Percentiles rank a stretch among this genome's conserved stretches.
phyloP scores from a whole-genome alignment of 2,329 filamentous ascomycete genomes.

The Nemania sp. region DNA sequence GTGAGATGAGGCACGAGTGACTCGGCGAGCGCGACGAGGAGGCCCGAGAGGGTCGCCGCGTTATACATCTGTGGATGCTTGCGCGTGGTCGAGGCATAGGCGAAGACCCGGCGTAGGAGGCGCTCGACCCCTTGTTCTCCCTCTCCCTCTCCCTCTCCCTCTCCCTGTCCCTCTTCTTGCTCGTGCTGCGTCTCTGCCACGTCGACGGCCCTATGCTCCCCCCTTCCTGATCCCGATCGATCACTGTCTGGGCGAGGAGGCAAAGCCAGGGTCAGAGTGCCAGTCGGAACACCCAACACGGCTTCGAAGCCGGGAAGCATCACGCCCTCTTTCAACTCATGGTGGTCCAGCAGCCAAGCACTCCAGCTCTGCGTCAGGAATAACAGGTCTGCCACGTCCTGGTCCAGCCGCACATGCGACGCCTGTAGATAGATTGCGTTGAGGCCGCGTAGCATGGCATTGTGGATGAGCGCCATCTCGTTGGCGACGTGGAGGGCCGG shows the following conservation, averaged over 20 bases:
- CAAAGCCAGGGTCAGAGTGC: constrained; percentile 21
- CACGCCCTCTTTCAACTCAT: constrained; percentile 37
- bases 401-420: constrained; percentile 34
- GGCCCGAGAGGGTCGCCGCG: not conserved
- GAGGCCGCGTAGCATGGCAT: constrained; percentile 43
- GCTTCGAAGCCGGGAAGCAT: constrained; percentile 41
- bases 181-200: not conserved
- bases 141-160: constrained; percentile 1
- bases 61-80: constrained; percentile 18
- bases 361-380: constrained; percentile 40
- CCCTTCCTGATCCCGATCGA: not conserved
- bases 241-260: not conserved
- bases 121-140: constrained; percentile 16
- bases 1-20: constrained; percentile 26
- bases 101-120: constrained; percentile 23
- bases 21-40: constrained; percentile 19
- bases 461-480: constrained; percentile 43
- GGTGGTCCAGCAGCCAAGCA: constrained; percentile 41
- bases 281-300: constrained; percentile 30
- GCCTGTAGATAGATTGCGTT: constrained; percentile 46
- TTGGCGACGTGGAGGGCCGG: constrained; percentile 39
- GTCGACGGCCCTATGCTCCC: not conserved
- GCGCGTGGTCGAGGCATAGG: constrained; percentile 21
- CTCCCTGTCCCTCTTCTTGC: not conserved
- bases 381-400: constrained; percentile 41